phyloP scores from a whole-genome alignment of 1,284 basidiomycete species.

The Bondarzewia mesenterica region DNA sequence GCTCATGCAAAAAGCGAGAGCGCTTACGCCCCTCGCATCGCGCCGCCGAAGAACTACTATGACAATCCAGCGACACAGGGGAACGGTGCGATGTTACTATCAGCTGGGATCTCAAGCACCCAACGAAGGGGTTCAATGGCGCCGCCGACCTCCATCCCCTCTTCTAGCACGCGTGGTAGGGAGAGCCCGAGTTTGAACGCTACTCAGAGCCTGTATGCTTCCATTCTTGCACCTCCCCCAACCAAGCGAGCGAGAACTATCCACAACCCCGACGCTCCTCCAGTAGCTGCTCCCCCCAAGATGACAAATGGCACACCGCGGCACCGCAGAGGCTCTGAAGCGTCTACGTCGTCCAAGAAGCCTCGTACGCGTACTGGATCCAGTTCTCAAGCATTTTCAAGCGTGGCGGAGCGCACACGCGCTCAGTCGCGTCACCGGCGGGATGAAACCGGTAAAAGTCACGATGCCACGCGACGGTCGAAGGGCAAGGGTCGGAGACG shows the following conservation, averaged over 20 bases:
- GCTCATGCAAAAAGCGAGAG: slow-evolving; percentile 40
- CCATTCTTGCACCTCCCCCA: slow-evolving; percentile 67
- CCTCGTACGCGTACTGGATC: slow-evolving; percentile 6
- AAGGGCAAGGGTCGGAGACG: slow-evolving; percentile 36
- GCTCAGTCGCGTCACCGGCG: slow-evolving; percentile 23
- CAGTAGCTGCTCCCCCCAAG: slow-evolving; percentile 43
- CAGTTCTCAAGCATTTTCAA: slow-evolving; percentile 11
- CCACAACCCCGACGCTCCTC: slow-evolving; percentile 62
- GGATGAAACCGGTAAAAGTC: slow-evolving; percentile 24
- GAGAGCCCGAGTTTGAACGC: slow-evolving; percentile 28
- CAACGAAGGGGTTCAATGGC: slow-evolving; percentile 37
- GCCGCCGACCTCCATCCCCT: slow-evolving; percentile 30
- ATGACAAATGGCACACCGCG: slow-evolving; percentile 17
- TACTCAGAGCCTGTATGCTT: slow-evolving; percentile 56
- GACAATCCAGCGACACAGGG: slow-evolving; percentile 41
- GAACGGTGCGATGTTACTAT: slow-evolving; percentile 15
- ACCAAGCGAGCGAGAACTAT: slow-evolving; percentile 66
- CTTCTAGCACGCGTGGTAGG: slow-evolving; percentile 20
- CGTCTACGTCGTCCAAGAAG: slow-evolving; percentile 17
- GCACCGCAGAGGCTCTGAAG: slow-evolving; percentile 17
- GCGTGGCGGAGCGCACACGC: slow-evolving; percentile 39
- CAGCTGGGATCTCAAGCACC: slow-evolving; percentile 17
- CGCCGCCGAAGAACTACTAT: slow-evolving; percentile 43
- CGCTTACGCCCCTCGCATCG: slow-evolving; percentile 44
- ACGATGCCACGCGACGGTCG: slow-evolving; percentile 20